Evolutionary conservation across 306 rosid species (phyloP), one percentile per base, ranked within the genome.

Genomic region (Castanea sativa): DNA sequence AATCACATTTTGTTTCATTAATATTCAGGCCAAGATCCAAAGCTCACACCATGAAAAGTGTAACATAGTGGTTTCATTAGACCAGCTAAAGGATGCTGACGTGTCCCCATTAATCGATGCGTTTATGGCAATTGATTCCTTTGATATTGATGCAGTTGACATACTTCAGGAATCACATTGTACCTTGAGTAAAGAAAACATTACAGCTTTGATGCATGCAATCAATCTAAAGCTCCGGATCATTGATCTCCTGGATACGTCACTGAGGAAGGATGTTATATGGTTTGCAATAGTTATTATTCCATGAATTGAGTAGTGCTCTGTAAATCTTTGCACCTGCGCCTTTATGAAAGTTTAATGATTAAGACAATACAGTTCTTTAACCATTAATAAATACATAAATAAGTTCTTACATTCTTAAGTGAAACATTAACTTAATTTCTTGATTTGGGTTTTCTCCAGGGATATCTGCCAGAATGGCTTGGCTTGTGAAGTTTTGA

Each of bases 81-180:
- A 88, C 79, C 87, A 89, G 63, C 90, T 93, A 20, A 85, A 85
- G 86, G 96, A 89, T 74, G 64, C 65, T 74, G 97, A 91, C 80
- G 78, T 89, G 73, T 86, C 67, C 73, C 91, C 97, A 55, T 88
- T 93, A 74, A 75, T 88, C 53, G 92, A 91, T 81, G 58, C 83
- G 52, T 93, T 89, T 76, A 64, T 55, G 83, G 77, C 83, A 79
- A 85, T 86, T 55, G 86, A 81, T 79, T 65, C 73, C 74, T 86
- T 88, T 58, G 96, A 86, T 73, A 80, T 93, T 53, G 88, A 93
- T 83, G 97, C 90, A 60, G 92, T 93, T 83, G 96, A 93, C 80
- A 70, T 91, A 76, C 83, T 69, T 67, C 88, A 78, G 58, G 89
- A 86, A 81, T 79, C 97, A 73, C 69, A 89, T 21, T 87, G 89